Percentiles rank a stretch among this genome's conserved stretches.
Evolutionary conservation across 108 stramenopile species (phyloP).

Genomic region (Stephanodiscus triporus): DNA sequence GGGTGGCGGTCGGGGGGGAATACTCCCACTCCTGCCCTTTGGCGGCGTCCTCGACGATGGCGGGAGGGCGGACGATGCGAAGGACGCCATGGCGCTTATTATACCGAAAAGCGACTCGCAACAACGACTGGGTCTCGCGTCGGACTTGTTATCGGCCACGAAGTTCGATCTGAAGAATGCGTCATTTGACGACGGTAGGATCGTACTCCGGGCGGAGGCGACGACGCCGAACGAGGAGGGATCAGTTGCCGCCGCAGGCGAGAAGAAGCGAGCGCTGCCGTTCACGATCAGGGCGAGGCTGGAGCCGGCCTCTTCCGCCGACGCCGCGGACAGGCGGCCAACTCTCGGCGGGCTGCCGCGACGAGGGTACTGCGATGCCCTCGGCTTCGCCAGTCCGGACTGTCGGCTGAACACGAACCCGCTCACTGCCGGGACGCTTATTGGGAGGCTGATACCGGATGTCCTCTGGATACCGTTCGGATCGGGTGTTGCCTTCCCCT

Average conservation of each 20-base stretch:
- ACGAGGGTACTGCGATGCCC: background rate
- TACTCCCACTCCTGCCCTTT: background rate
- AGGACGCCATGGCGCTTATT: background rate
- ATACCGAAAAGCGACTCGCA: background rate
- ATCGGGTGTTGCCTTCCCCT: slow-evolving; percentile 6
- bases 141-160: slow-evolving; percentile 17
- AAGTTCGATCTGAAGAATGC: slow-evolving; percentile 7
- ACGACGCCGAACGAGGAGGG: background rate
- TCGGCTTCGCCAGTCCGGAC: slow-evolving; percentile 10
- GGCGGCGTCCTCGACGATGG: too few relatives aligned
- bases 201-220: slow-evolving; percentile 9
- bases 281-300: slow-evolving; percentile 20
- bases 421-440: background rate
- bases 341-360: background rate
- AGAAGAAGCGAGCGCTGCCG: background rate
- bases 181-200: background rate
- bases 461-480: slow-evolving; percentile 16
- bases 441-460: slow-evolving; percentile 10
- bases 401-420: slow-evolving; percentile 16
- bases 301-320: slow-evolving; percentile 5
- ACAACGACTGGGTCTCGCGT: background rate
- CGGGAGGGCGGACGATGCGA: background rate
- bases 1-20: background rate
- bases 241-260: background rate
- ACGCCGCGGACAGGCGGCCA: background rate